These are phyloP conservation scores for Fragaria nilgerrensis DNA, from an alignment of 306 rosid species.

Conservation along the genomic window DNA sequence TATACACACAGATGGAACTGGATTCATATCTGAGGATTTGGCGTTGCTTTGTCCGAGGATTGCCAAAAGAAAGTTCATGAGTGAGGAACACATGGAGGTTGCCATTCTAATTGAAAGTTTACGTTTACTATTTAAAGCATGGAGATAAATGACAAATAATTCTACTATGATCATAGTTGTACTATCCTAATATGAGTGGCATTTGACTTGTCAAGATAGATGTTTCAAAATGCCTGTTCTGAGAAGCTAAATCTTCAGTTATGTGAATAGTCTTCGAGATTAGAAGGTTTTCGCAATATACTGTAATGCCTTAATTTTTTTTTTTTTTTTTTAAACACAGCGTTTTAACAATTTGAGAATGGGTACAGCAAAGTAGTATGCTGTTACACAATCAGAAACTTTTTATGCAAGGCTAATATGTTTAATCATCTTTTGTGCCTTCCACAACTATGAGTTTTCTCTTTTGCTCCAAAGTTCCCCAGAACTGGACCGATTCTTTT, in stretches of 20 bases:
- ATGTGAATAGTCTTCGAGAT: background rate
- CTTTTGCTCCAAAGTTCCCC: background rate
- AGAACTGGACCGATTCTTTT: background rate
- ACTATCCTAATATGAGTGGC: background rate
- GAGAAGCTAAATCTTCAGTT: background rate
- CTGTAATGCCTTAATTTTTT: too few relatives aligned
- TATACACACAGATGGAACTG: constrained; percentile 84
- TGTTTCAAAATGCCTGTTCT: background rate
- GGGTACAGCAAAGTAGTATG: background rate
- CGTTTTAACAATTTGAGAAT: too few relatives aligned
- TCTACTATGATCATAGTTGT: background rate
- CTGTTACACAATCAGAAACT: background rate
- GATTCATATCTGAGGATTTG: constrained; percentile 77
- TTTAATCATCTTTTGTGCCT: background rate
- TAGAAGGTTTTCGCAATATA: too few relatives aligned
- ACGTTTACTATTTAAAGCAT: background rate
- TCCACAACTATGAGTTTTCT: background rate
- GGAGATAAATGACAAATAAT: background rate
- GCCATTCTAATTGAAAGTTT: background rate
- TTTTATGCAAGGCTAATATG: background rate
- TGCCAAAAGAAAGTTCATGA: constrained; percentile 28
- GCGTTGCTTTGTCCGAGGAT: constrained; percentile 53
- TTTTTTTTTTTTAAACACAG: too few relatives aligned
- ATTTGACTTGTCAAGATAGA: background rate
- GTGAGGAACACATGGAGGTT: constrained; percentile 37